Evolutionary conservation across 768 basidiomycete genomes (phyloP), one percentile per base, ranked within the genome.

Genomic region (Tricholoma hemisulphureum): DNA sequence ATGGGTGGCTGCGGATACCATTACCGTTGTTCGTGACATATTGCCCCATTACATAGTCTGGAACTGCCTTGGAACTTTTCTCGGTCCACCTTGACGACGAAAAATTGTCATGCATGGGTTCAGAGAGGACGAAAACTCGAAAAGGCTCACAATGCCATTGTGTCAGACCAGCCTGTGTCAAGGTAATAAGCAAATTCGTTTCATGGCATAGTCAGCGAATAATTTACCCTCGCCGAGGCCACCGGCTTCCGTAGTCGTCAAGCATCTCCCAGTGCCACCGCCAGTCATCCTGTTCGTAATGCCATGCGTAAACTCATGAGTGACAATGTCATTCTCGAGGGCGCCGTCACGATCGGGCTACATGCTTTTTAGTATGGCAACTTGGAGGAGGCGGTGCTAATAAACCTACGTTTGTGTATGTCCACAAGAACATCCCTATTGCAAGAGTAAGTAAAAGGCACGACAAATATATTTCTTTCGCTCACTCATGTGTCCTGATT

Each of bases 291-390:
- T 68, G 57, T 71, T 76, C n/a, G 75, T 75, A 55, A 77, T 66
- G 16, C 76, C 77, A 61, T 76, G 78, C 29, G 73, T 75, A 61
- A 73, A 77, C 67, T 85, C 70, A 51, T 75, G 71, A 13, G 66
- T 63, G 5, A 74, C 63, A 39, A 74, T 75, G 60, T 82, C 81
- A 62, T 83, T 81, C 55, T 83, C 81, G 31, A 83, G 67, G 16
- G 80, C 79, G 20, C 82, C 83, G 56, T 85, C 83, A 28, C 83
- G 75, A 68, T 75, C 70, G 14, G 83, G 83, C 60, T 77, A 71
- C 11, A 61, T 62, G 65, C 4, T 18, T 7, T 6, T 16, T 34
- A 43, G 20, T 10, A 26, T 23, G n/a, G n/a, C n/a, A n/a, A n/a
- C n/a, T 3, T 21, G 11, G n/a, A 24, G 11, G 28, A 31, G 14